Conservation (phyloP, 2,329 filamentous ascomycete genomes). For the Sarocladium brachiariae region DNA sequence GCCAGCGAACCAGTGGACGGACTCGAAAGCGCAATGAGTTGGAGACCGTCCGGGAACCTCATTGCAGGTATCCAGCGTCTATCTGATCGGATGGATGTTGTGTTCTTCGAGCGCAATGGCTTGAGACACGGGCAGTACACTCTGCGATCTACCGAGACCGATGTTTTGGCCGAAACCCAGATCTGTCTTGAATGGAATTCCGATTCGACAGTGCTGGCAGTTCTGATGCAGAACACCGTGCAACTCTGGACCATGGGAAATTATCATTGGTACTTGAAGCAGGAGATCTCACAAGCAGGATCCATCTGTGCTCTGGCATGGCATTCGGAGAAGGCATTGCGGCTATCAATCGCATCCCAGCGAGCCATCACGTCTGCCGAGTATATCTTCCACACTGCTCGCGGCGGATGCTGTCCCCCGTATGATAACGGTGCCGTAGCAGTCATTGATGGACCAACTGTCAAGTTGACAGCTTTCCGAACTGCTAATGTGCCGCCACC, state of each 20-base stretch:
- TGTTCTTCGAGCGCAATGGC: conserved; percentile 98
- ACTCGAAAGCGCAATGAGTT: conserved; percentile 80
- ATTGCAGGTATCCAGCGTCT: conserved; percentile 78
- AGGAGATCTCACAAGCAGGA: conserved; percentile 57
- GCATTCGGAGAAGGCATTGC: conserved; percentile 80
- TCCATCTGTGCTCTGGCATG: conserved; percentile 46
- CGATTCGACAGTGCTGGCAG: conserved; percentile 84
- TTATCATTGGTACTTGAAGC: conserved; percentile 97
- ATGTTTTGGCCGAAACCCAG: conserved; percentile 38
- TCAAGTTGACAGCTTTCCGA: conserved; percentile 82
- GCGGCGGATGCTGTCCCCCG: conserved; percentile 63
- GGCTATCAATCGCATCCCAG: conserved; percentile 51
- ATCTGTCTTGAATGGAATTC: conserved; percentile 79
- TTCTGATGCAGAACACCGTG: conserved; percentile 65
- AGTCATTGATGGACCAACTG: conserved; percentile 71
- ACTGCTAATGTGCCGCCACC: conserved; percentile 84
- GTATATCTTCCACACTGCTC: conserved; percentile 59
- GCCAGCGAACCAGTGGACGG: conserved; percentile 92
- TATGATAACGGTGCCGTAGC: conserved; percentile 73
- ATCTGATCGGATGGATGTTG: conserved; percentile 65
- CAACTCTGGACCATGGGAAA: conserved; percentile 97
- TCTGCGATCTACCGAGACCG: conserved; percentile 55
- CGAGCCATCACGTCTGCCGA: conserved; percentile 52
- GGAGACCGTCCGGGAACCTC: conserved; percentile 85
- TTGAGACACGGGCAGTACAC: conserved; percentile 90